Base-by-base conservation (phyloP, 2,329 filamentous ascomycete species). In the Ophiostoma novo-ulmi region DNA sequence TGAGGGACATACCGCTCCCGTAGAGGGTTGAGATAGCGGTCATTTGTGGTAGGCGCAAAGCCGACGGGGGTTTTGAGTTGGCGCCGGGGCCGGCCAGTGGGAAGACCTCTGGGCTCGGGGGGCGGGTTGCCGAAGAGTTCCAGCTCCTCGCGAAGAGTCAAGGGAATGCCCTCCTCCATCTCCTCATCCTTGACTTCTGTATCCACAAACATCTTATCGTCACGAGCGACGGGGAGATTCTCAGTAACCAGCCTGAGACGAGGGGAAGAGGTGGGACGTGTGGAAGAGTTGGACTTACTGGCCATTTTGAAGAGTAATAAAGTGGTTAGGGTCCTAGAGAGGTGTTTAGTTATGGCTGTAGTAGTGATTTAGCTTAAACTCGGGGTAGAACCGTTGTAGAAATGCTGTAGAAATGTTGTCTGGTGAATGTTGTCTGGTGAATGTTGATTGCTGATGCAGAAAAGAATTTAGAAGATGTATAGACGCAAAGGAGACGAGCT, bases 1-100 rank as follows among this genome's bases (percentile, higher is more conserved):
- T n/a, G 63, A n/a, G 63, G 63, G 2, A 65, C 63, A 6, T 22
- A 39, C 2, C 36, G 63, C 17, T 39, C 20, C 11, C 31, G 35
- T 20, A 39, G 8, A 13, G 63, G 63, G 20, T 65, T 65, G 36
- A 65, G 63, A 20, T 65, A 65, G 36, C 63, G 36, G 63, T 65
- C 63, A 36, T 65, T 65, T 20, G 63, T 65, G 36, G 63, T 65
- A 4, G 35, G 63, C 35, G 14, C 31, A 20, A 65, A 39, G 35
- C 63, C 63, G 63, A 65, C 36, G 20, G 63, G 63, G 20, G 63
- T 26, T 35, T 61, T 31, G 22, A 61, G 13, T 35, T 31, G 22
- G 13, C 58, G 58, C 58, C 58, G 58, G 26, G 58, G 5, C n/a
- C 58, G 58, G 22, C 58, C 58, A 4, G 58, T 61, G 26, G 58